Base-by-base conservation (phyloP, 2,329 filamentous ascomycete genomes). In the Fonsecaea multimorphosa region DNA sequence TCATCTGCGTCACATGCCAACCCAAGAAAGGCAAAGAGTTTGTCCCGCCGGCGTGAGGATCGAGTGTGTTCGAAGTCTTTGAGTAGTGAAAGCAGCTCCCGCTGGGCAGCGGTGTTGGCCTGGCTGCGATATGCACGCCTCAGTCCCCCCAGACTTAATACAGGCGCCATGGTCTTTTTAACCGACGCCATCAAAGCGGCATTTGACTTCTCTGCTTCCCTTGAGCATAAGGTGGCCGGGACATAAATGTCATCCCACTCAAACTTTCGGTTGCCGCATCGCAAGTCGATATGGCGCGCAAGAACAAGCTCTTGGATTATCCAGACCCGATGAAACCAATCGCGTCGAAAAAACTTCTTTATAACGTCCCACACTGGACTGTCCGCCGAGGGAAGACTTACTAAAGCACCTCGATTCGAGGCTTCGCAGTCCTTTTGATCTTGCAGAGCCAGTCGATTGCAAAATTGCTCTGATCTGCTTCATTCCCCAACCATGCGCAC, bases 21-120 rank as follows among this genome's bases (percentile, higher is more conserved):
- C 40, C 40, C 40, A n/a, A 46, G n/a, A 46, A 46, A 46, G 40
- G 40, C 40, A 46, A 46, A 46, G 40, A 46, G 40, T 24, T 46
- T 46, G 40, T 46, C 40, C 7, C 40, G 40, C n/a, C 40, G 40
- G n/a, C 40, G 40, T 46, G 40, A 46, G 40, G n/a, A 22, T 46
- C 6, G n/a, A 46, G 40, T 46, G 40, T 46, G 40, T n/a, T 46
- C 40, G n/a, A 46, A 46, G 40, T 46, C 40, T 22, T 46, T 22
- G 40, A 46, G 22, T 9, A 46, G n/a, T 46, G 40, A 22, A 14
- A 46, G 40, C n/a, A 46, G n/a, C 40, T 46, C 40, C 22, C 40
- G 40, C 40, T 46, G 40, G n/a, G 40, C 40, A 22, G 40, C 11
- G 36, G 36, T 14, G 19, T 46, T 22, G 40, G 40, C 3, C 40